Evolutionary conservation across 495 filamentous ascomycete genomes (phyloP), one percentile per base, ranked within the genome.

Genomic region (Aspergillus affinis): DNA sequence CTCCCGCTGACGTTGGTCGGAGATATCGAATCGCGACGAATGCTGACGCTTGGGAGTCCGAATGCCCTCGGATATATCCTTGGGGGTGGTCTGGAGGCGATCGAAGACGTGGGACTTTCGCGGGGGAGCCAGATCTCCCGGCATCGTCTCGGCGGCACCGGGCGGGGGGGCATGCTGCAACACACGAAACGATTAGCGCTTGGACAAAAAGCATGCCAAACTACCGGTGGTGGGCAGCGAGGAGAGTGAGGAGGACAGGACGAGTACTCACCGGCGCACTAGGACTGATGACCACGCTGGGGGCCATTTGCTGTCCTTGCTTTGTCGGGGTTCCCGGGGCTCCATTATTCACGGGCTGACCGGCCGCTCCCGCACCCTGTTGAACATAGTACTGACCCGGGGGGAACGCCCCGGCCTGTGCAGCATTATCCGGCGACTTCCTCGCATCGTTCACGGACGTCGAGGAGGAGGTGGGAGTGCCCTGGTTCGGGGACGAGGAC

Each of bases 21-120:
- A 99, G 61, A 99, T 94, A 69, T 98, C 93, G 70, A 99, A 98
- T 61, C 95, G 85, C 19, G 94, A 99, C 26, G 95, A 98, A 69
- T 97, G 92, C 71, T 98, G 94, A 67, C 95, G 86, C 74, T 93
- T 95, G 7, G 94, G 94, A 8, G 94, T 98, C 68, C 92, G 84
- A 58, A 97, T 89, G 23, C 94, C 95, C 72, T 99, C 95, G 5
- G 93, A 90, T 46, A 96, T 87, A 67, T 97, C 94, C 69, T 96
- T 98, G 15, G 95, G 95, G 0, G 91, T 93, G 54, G 93, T 88
- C 65, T 96, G 91, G 49, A 98, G 84, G 50, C 93, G 86, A 72
- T 97, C 91, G 74, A 93, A 97, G 64, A 96, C 85, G 65, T 91
- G 72, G 6, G 91, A 92, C 75, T 97, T 98, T 70, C 95, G 91